Percentiles rank a stretch among this genome's conserved stretches.
phyloP scores from a whole-genome alignment of 345 rosid genomes.

The Chamaenerion angustifolium region DNA sequence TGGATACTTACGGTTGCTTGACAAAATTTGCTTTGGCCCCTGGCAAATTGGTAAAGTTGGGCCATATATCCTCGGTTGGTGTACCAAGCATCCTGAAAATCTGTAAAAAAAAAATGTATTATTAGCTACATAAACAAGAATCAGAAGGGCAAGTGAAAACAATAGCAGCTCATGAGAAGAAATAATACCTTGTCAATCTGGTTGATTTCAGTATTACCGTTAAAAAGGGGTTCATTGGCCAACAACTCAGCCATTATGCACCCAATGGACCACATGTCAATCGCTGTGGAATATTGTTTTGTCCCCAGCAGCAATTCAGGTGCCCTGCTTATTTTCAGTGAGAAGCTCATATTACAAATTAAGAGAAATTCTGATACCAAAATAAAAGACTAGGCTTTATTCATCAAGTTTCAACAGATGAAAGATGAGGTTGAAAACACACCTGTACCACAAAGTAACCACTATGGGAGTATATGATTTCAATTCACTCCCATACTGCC shows the following conservation, averaged over 20 bases:
- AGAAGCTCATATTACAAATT: conserved; percentile 7
- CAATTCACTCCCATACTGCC: conserved; percentile 74
- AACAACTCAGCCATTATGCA: conserved; percentile 90
- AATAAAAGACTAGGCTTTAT: neutral
- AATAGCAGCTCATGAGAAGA: conserved; percentile 1
- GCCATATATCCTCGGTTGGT: conserved; percentile 58
- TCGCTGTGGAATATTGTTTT: conserved; percentile 63
- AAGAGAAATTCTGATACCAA: neutral
- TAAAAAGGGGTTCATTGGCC: conserved; percentile 54
- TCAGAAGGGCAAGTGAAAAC: neutral
- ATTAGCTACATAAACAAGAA: conserved; percentile 1
- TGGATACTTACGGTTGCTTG: conserved; percentile 35
- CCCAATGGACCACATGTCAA: conserved; percentile 95
- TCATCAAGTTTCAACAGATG: too few species aligned
- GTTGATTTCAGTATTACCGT: conserved; percentile 56
- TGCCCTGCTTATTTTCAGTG: conserved; percentile 33
- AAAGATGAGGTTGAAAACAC: conserved; percentile 8
- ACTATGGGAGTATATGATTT: conserved; percentile 75
- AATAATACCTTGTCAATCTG: conserved; percentile 52
- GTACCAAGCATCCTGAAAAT: conserved; percentile 69
- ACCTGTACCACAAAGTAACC: conserved; percentile 81
- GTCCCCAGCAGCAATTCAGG: conserved; percentile 79
- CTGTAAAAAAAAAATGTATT: conserved; percentile 13
- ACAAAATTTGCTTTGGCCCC: conserved; percentile 61
- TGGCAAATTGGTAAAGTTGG: conserved; percentile 50